Percentiles rank a stretch among this genome's conserved stretches.
These are phyloP conservation scores for Ustulina deusta DNA, from an alignment of 2,329 filamentous ascomycete genomes.

Conservation along the genomic window DNA sequence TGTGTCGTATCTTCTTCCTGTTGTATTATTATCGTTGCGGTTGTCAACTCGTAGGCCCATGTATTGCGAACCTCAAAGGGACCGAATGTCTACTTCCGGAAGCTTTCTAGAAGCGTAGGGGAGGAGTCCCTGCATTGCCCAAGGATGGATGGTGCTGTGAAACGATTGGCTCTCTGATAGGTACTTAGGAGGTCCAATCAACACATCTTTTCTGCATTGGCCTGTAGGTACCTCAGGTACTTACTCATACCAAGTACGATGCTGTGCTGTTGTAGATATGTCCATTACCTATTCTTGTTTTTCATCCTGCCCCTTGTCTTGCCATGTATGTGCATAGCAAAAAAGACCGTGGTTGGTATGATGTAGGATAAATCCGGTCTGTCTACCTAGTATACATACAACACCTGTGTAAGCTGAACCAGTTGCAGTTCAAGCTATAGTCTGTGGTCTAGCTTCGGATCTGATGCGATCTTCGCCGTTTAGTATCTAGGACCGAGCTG, in stretches of 20 bases:
- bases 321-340: no score
- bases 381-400: neutral
- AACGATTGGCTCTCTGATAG: conserved; percentile 14
- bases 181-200: neutral
- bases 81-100: conserved; percentile 24
- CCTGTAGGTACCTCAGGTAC: no score
- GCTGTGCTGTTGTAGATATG: no score
- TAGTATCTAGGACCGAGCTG: conserved; percentile 17
- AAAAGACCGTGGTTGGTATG: no score
- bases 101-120: conserved; percentile 31
- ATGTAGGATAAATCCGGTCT: no score
- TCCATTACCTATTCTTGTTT: no score
- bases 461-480: neutral
- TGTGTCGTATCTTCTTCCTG: neutral
- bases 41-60: neutral
- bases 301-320: no score
- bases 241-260: no score
- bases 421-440: neutral
- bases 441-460: neutral
- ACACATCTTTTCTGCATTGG: no score
- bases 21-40: neutral
- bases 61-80: conserved; percentile 18
- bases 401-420: neutral
- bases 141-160: neutral
- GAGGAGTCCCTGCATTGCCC: conserved; percentile 17